These are phyloP conservation scores for Alternaria atra DNA, from an alignment of 2,329 filamentous ascomycete species.

Conservation along the genomic window DNA sequence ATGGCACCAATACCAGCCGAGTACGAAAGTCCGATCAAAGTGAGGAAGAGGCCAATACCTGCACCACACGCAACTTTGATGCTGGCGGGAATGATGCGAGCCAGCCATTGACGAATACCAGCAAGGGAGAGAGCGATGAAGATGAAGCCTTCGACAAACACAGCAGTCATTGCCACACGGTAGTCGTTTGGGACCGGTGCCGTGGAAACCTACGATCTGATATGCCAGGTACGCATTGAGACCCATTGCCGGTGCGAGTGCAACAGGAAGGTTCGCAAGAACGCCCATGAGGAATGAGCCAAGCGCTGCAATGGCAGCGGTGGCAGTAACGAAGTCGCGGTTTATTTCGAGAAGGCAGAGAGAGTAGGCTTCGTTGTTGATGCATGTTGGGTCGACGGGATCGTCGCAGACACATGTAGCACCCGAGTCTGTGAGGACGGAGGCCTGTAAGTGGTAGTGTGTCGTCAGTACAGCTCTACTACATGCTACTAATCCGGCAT, in stretches of 20 bases:
- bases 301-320: slow-evolving; percentile 82
- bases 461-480: background rate
- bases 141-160: slow-evolving; percentile 88
- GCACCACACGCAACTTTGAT: slow-evolving; percentile 93
- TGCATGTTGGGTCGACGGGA: slow-evolving; percentile 61
- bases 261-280: slow-evolving; percentile 80
- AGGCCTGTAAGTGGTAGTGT: slow-evolving; percentile 37
- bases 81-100: slow-evolving; percentile 71
- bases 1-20: slow-evolving; percentile 82
- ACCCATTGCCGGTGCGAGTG: slow-evolving; percentile 78
- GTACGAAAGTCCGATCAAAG: slow-evolving; percentile 80
- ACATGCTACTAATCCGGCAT: slow-evolving; percentile 41
- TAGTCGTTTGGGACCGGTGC: slow-evolving; percentile 74
- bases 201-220: slow-evolving; percentile 79
- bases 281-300: slow-evolving; percentile 83
- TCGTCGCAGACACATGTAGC: slow-evolving; percentile 78
- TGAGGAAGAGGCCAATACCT: slow-evolving; percentile 86
- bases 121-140: slow-evolving; percentile 80
- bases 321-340: slow-evolving; percentile 83
- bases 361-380: slow-evolving; percentile 65
- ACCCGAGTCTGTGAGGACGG: slow-evolving; percentile 74
- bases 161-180: slow-evolving; percentile 79
- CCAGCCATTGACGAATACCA: slow-evolving; percentile 76
- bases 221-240: slow-evolving; percentile 91
- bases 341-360: slow-evolving; percentile 71